phyloP scores from a whole-genome alignment of 495 filamentous ascomycete species.

The Lasiosphaeris hirsuta region DNA sequence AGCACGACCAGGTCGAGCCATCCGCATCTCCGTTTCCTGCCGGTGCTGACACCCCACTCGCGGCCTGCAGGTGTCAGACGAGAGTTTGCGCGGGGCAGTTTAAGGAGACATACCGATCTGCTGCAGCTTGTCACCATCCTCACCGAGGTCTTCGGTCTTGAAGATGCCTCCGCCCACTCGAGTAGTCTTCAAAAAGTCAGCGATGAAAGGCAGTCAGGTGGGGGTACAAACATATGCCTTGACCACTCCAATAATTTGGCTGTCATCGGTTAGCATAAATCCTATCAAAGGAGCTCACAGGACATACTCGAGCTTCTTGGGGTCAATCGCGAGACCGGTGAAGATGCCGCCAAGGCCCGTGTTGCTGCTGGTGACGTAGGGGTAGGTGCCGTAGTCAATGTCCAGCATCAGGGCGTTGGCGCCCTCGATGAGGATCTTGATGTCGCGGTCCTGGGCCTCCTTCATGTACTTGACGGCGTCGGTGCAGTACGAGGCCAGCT shows the following conservation, averaged over 20 bases:
- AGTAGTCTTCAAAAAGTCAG: slow-evolving; percentile 42
- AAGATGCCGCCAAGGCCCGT: slow-evolving; percentile 74
- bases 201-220: neutral
- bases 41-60: slow-evolving; percentile 75
- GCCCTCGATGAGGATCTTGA: slow-evolving; percentile 76
- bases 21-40: slow-evolving; percentile 77
- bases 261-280: slow-evolving; percentile 10
- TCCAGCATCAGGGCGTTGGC: slow-evolving; percentile 72
- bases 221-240: slow-evolving; percentile 58
- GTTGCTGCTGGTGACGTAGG: slow-evolving; percentile 78
- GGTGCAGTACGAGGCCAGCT: slow-evolving; percentile 65
- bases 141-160: slow-evolving; percentile 74
- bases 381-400: slow-evolving; percentile 64
- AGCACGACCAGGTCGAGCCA: slow-evolving; percentile 90
- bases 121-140: slow-evolving; percentile 42
- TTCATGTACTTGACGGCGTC: slow-evolving; percentile 62
- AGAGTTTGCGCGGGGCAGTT: neutral
- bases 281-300: neutral
- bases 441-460: slow-evolving; percentile 54
- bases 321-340: slow-evolving; percentile 61
- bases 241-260: slow-evolving; percentile 73
- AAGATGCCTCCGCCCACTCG: slow-evolving; percentile 80
- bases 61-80: slow-evolving; percentile 13
- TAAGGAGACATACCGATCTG: slow-evolving; percentile 29
- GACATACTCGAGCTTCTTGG: slow-evolving; percentile 42